These are phyloP conservation scores for Saururus chinensis DNA, from an alignment of 164 flowering plant genomes.

Conservation along the genomic window DNA sequence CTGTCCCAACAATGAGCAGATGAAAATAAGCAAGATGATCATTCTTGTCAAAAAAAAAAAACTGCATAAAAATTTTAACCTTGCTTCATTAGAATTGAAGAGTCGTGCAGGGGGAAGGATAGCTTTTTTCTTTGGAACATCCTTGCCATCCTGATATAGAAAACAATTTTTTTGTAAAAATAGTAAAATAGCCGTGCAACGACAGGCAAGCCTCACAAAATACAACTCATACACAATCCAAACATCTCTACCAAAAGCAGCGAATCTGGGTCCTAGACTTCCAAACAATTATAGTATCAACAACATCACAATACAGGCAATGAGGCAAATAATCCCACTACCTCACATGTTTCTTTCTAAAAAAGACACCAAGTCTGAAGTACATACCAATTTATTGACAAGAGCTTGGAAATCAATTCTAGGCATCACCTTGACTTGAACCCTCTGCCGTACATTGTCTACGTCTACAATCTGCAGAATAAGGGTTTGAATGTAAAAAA, in stretches of 20 bases:
- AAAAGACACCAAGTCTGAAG: neutral
- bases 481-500: conserved; percentile 1
- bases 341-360: neutral
- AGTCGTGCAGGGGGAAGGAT: conserved; percentile 91
- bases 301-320: neutral
- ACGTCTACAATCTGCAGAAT: conserved; percentile 73
- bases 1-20: conserved; percentile 24
- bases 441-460: conserved; percentile 84
- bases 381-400: conserved; percentile 63
- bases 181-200: neutral
- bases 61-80: conserved; percentile 27
- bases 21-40: neutral
- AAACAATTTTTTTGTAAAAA: neutral
- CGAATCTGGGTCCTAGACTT: neutral
- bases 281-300: neutral
- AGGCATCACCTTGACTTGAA: conserved; percentile 81
- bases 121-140: conserved; percentile 73
- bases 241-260: neutral
- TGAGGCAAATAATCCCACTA: neutral
- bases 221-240: neutral
- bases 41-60: neutral
- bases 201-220: neutral
- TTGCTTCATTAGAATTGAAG: conserved; percentile 83
- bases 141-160: conserved; percentile 73
- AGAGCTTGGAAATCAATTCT: conserved; percentile 85